Conservation (phyloP, 371 early-diverging fungal genomes). For the Actinomucor elegans region DNA sequence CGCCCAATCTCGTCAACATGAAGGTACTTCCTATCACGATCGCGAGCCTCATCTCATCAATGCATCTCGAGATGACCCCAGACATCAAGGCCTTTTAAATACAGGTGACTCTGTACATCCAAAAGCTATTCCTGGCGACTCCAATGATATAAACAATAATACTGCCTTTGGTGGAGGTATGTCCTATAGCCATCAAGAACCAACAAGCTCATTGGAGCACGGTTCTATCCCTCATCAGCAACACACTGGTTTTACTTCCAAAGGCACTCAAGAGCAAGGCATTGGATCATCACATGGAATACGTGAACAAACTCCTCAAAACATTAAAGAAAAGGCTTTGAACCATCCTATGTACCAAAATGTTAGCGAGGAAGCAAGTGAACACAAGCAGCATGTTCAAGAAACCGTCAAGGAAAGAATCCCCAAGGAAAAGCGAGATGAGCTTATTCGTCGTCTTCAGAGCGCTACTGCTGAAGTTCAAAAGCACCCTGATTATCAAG, state of each 20-base stretch:
- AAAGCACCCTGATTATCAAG: constrained; percentile 50
- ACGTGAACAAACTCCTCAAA: background rate
- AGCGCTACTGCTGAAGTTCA: constrained; percentile 48
- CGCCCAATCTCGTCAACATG: background rate
- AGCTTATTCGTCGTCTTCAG: constrained; percentile 44
- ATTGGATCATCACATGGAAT: background rate
- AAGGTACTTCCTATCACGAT: background rate
- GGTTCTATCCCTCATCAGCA: background rate
- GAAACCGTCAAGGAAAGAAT: constrained; percentile 27
- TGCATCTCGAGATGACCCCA: constrained; percentile 5
- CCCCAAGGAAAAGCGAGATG: constrained; percentile 45
- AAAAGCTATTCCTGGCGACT: constrained; percentile 6
- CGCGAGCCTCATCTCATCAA: constrained; percentile 12
- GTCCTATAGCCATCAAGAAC: background rate
- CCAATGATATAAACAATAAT: background rate
- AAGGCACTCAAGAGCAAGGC: background rate
- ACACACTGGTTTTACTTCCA: background rate
- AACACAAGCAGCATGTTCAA: constrained; percentile 14
- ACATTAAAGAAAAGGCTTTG: background rate
- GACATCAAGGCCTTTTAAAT: constrained; percentile 21
- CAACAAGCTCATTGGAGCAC: background rate
- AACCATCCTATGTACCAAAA: constrained; percentile 5
- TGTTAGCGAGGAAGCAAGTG: background rate
- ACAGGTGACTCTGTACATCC: constrained; percentile 32
- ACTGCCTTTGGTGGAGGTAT: background rate